Conservation (phyloP, 169 alveolate genomes). For the Cryptosporidium xiaoi region DNA sequence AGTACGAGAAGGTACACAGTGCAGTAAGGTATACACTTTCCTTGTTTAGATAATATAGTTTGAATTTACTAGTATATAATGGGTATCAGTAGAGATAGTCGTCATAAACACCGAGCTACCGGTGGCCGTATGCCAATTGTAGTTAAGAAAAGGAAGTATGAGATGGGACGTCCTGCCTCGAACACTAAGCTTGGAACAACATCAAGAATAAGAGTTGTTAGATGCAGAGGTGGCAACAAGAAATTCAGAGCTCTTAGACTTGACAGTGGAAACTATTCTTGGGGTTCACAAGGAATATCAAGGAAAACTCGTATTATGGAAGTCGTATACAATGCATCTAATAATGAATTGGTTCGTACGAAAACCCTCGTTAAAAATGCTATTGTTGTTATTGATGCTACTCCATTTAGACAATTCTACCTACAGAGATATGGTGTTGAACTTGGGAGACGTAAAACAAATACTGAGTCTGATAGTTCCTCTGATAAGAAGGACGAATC, state of each 20-base stretch:
- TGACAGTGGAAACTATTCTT: slow-evolving; percentile 96
- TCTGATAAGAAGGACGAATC: slow-evolving; percentile 75
- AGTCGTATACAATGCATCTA: slow-evolving; percentile 98
- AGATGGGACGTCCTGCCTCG: slow-evolving; percentile 98
- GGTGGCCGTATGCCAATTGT: slow-evolving; percentile 99
- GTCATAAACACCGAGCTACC: slow-evolving; percentile 98
- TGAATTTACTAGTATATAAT: slow-evolving; percentile 77
- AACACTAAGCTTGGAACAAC: slow-evolving; percentile 95
- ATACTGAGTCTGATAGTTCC: slow-evolving; percentile 75
- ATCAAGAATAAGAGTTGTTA: slow-evolving; percentile 92
- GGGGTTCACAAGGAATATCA: slow-evolving; percentile 94
- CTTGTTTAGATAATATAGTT: neutral
- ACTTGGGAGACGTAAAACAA: slow-evolving; percentile 79
- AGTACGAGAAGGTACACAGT: neutral
- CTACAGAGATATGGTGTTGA: slow-evolving; percentile 89
- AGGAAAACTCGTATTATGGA: slow-evolving; percentile 95
- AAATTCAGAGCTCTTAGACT: slow-evolving; percentile 95
- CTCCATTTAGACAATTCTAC: slow-evolving; percentile 98
- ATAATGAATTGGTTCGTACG: slow-evolving; percentile 99
- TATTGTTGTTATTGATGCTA: slow-evolving; percentile 97
- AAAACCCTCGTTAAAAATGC: slow-evolving; percentile 98
- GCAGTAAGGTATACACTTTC: no score
- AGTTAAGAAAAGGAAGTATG: slow-evolving; percentile 98
- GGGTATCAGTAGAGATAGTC: slow-evolving; percentile 99
- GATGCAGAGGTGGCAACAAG: slow-evolving; percentile 98